Evolutionary conservation across 352 stramenopile genomes (phyloP).

Genomic region (Globisporangium radiosum): DNA sequence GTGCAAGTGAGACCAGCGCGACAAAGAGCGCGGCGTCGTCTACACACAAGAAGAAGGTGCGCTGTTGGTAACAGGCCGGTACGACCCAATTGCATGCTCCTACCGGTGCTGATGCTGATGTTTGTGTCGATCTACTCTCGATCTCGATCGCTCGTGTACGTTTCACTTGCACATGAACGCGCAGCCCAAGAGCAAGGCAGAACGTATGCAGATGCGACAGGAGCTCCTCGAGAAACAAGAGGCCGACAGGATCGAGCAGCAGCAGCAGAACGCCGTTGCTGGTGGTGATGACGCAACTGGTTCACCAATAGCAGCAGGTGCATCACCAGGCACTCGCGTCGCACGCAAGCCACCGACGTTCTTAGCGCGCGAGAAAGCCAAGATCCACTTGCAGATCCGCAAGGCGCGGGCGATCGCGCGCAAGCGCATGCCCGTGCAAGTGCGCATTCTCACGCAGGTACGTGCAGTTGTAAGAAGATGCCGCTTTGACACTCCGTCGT

Average conservation of each 20-base stretch:
- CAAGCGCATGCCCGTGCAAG: constrained; percentile 59
- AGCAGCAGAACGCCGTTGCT: neutral
- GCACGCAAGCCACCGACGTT: constrained; percentile 21
- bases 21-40: neutral
- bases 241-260: constrained; percentile 18
- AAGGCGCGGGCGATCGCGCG: constrained; percentile 41
- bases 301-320: no score
- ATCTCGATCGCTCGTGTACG: neutral
- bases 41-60: constrained; percentile 5
- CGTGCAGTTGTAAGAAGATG: no score
- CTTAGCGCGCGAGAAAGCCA: constrained; percentile 41
- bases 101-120: neutral
- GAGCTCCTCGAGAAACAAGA: constrained; percentile 55
- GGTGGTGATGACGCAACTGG: neutral
- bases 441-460: constrained; percentile 56
- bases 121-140: neutral
- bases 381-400: constrained; percentile 48
- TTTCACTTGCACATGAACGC: no score
- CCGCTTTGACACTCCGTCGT: neutral
- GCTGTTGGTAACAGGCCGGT: neutral
- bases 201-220: constrained; percentile 48
- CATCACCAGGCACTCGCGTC: neutral
- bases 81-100: neutral
- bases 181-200: constrained; percentile 36
- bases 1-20: neutral